phyloP scores from a whole-genome alignment of 2,329 filamentous ascomycete species.

The Diaporthe capsici region DNA sequence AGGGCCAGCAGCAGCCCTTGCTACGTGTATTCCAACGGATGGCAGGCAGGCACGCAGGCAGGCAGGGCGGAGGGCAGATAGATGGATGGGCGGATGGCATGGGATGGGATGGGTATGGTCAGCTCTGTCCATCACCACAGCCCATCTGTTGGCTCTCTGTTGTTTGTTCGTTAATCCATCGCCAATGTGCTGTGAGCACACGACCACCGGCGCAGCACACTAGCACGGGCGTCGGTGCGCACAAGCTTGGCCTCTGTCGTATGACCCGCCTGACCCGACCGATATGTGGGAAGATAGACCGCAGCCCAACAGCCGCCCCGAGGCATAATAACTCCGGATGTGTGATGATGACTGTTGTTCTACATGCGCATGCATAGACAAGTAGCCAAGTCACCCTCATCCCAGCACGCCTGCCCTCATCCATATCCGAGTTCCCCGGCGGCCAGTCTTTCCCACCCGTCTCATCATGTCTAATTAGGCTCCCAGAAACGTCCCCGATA shows the following conservation, averaged over 20 bases:
- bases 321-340: neutral
- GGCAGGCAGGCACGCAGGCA: neutral
- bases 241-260: constrained; percentile 9
- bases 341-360: neutral
- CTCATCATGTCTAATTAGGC: constrained; percentile 14
- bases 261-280: constrained; percentile 18
- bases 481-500: constrained; percentile 4
- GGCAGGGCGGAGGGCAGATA: neutral
- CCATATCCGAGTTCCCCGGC: constrained; percentile 13
- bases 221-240: constrained; percentile 11
- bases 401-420: neutral
- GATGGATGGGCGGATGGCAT: neutral
- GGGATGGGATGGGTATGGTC: neutral
- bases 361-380: neutral
- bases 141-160: neutral
- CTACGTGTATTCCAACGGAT: constrained; percentile 12
- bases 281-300: neutral
- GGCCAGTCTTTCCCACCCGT: neutral
- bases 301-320: neutral
- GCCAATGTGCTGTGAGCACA: constrained; percentile 8
- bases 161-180: neutral
- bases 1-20: neutral
- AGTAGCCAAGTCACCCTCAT: neutral
- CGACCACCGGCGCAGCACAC: neutral
- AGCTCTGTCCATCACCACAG: neutral